phyloP scores from a whole-genome alignment of 2,329 filamentous ascomycete genomes.

The Amphichorda felina region DNA sequence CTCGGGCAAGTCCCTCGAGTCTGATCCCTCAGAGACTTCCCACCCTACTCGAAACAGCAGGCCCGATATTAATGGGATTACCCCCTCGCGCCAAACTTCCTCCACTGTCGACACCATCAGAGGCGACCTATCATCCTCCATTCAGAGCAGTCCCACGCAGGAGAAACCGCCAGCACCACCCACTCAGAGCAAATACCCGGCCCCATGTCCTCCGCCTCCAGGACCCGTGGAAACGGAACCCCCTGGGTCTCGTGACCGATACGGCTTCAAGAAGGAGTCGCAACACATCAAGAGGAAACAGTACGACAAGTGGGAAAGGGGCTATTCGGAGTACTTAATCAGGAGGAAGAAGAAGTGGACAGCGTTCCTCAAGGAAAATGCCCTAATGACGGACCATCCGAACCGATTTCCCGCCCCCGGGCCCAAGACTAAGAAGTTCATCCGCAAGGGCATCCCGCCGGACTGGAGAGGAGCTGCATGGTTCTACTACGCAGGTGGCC shows the following conservation, averaged over 20 bases:
- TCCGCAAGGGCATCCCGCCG: slow-evolving; percentile 86
- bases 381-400: slow-evolving; percentile 59
- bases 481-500: slow-evolving; percentile 92
- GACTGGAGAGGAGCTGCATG: slow-evolving; percentile 92
- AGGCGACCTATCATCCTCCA: background rate
- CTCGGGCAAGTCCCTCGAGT: slow-evolving; percentile 36
- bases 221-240: slow-evolving; percentile 30
- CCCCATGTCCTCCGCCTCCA: slow-evolving; percentile 10
- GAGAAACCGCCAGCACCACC: background rate
- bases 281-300: slow-evolving; percentile 65
- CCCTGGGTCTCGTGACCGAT: slow-evolving; percentile 56
- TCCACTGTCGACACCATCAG: background rate
- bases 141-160: background rate
- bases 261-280: slow-evolving; percentile 84
- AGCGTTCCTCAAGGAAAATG: slow-evolving; percentile 62
- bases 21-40: slow-evolving; percentile 9
- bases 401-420: slow-evolving; percentile 69
- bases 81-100: background rate
- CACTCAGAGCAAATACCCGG: slow-evolving; percentile 7
- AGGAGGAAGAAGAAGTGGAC: slow-evolving; percentile 75
- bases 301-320: slow-evolving; percentile 71
- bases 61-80: background rate
- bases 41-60: background rate
- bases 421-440: slow-evolving; percentile 77
- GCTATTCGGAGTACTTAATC: slow-evolving; percentile 64